Evolutionary conservation across 129 eudicot species (phyloP).

Genomic region (Artemisia argyi): DNA sequence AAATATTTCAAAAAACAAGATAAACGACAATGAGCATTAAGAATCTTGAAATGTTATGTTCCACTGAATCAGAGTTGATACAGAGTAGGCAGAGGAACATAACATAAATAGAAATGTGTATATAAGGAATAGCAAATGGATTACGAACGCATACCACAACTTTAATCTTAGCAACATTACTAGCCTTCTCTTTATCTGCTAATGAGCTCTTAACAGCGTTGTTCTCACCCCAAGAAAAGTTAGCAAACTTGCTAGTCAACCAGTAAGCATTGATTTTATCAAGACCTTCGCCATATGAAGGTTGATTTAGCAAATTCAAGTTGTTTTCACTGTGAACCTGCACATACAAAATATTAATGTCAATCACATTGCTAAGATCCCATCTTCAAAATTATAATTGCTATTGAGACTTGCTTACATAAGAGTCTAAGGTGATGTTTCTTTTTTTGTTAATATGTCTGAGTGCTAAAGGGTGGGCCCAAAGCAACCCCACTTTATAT

Average conservation of each 20-base stretch:
- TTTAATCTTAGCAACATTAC: constrained; percentile 89
- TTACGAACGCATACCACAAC: constrained; percentile 51
- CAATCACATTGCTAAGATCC: no score
- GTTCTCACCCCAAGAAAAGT: constrained; percentile 55
- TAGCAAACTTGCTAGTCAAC: constrained; percentile 50
- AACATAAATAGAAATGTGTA: no score
- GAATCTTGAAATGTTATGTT: not conserved
- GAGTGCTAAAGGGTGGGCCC: no score
- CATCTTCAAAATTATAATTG: no score
- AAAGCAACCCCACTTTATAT: no score
- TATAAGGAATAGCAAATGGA: no score
- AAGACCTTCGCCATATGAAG: constrained; percentile 44
- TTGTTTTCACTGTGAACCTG: constrained; percentile 47
- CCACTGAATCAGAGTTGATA: no score
- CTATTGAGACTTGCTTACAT: no score
- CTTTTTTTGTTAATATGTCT: no score
- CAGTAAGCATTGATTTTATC: constrained; percentile 53
- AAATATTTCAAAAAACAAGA: not conserved
- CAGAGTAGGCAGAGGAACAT: no score
- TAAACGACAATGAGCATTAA: no score
- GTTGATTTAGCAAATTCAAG: constrained; percentile 48
- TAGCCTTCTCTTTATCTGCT: constrained; percentile 69
- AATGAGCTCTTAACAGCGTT: constrained; percentile 47
- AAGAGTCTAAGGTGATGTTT: no score
- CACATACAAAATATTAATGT: constrained; percentile 31